These are phyloP conservation scores for Neophaeococcomyces mojaviensis DNA, from an alignment of 2,329 filamentous ascomycete genomes.

Conservation along the genomic window DNA sequence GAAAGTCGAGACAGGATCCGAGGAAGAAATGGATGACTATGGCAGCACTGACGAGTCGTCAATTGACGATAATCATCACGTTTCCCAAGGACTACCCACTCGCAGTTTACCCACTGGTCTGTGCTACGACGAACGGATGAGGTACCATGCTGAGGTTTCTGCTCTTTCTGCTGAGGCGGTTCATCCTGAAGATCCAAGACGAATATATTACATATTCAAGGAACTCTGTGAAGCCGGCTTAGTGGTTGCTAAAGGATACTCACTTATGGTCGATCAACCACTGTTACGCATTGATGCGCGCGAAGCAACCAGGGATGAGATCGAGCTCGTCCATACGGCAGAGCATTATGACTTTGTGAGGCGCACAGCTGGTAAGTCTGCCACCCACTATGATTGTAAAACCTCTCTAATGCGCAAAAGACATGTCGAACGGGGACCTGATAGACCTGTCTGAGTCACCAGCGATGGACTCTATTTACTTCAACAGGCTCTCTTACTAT, in stretches of 20 bases:
- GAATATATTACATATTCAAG: conserved; percentile 89
- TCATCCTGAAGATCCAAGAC: conserved; percentile 87
- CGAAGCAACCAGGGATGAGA: conserved; percentile 69
- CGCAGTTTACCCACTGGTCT: conserved; percentile 61
- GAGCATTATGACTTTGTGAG: conserved; percentile 74
- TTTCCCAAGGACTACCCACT: conserved; percentile 36
- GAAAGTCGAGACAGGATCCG: conserved; percentile 15
- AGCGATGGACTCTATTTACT: conserved; percentile 70
- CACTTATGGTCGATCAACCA: conserved; percentile 42
- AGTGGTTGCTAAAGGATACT: conserved; percentile 48
- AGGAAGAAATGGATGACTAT: conserved; percentile 17
- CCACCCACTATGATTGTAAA: too few relatives aligned
- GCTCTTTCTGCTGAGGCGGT: conserved; percentile 58
- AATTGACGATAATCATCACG: conserved; percentile 34
- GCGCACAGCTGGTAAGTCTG: conserved; percentile 35
- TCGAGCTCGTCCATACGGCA: conserved; percentile 69
- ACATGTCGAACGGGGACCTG: conserved; percentile 52
- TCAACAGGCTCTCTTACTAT: conserved; percentile 71
- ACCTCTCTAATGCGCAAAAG: conserved; percentile 26
- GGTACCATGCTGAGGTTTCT: conserved; percentile 82
- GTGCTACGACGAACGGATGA: conserved; percentile 93
- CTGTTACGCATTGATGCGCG: conserved; percentile 67
- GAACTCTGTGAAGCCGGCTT: conserved; percentile 76
- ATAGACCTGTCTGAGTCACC: conserved; percentile 54
- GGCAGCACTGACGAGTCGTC: conserved; percentile 35